These are phyloP conservation scores for Teratosphaeria pseudoeucalypti DNA, from an alignment of 2,329 filamentous ascomycete species.

Conservation along the genomic window DNA sequence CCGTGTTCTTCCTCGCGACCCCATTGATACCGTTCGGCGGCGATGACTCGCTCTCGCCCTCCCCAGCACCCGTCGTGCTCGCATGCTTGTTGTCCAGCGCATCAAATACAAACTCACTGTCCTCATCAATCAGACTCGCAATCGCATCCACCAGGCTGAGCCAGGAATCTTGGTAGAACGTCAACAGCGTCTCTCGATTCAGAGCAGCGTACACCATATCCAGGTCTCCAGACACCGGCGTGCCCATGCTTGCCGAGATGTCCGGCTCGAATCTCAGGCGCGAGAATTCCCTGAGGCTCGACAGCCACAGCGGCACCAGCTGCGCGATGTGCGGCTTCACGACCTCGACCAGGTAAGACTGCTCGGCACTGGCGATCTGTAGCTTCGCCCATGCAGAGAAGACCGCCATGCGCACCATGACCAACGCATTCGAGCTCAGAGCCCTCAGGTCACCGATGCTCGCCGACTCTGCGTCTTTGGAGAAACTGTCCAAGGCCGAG, in stretches of 20 bases:
- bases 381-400: slow-evolving; percentile 96
- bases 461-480: slow-evolving; percentile 64
- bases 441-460: slow-evolving; percentile 88
- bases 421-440: slow-evolving; percentile 87
- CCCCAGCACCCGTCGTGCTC: slow-evolving; percentile 3
- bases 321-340: slow-evolving; percentile 82
- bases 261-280: slow-evolving; percentile 91
- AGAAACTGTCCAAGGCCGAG: slow-evolving; percentile 83
- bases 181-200: slow-evolving; percentile 83
- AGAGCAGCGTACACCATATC: slow-evolving; percentile 92
- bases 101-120: slow-evolving; percentile 95
- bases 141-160: slow-evolving; percentile 94
- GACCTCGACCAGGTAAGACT: slow-evolving; percentile 79
- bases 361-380: slow-evolving; percentile 87
- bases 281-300: slow-evolving; percentile 87
- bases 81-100: slow-evolving; percentile 73
- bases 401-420: slow-evolving; percentile 97
- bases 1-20: slow-evolving; percentile 50
- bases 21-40: slow-evolving; percentile 11
- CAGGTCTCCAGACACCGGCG: slow-evolving; percentile 58
- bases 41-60: slow-evolving; percentile 3
- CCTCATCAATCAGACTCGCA: slow-evolving; percentile 91
- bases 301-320: slow-evolving; percentile 86
- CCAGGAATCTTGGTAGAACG: slow-evolving; percentile 97
- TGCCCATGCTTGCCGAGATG: slow-evolving; percentile 81